A percentile compares a stretch with the other conserved stretches of the same genome.
Conservation (phyloP, 331 rosid genomes). For the Pyracantha coccinea region DNA sequence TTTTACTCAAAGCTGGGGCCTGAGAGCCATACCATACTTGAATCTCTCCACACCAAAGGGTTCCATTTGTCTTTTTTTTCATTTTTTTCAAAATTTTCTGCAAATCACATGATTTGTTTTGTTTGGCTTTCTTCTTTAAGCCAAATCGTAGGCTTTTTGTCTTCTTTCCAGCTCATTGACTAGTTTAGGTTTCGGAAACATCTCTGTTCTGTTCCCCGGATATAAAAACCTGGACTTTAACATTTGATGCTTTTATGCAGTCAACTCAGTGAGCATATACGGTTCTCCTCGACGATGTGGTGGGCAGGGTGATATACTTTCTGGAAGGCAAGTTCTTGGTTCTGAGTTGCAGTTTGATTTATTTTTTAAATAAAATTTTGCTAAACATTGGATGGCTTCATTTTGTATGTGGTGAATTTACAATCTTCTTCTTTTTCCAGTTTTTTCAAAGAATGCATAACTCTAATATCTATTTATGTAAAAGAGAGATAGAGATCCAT, state of each 20-base stretch:
- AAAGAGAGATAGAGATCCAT: not conserved
- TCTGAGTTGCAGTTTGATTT: not conserved
- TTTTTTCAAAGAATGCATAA: not conserved
- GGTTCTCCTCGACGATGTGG: conserved; percentile 96
- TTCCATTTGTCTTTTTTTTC: not conserved
- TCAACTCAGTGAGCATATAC: conserved; percentile 61
- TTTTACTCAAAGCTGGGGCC: not conserved
- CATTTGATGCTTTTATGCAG: conserved; percentile 31
- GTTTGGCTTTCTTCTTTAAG: not conserved
- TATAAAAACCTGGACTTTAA: not conserved
- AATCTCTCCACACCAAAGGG: not conserved
- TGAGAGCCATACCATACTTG: not conserved
- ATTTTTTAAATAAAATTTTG: too few relatives aligned
- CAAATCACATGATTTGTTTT: not conserved
- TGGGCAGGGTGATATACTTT: conserved; percentile 89
- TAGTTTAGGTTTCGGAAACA: not conserved
- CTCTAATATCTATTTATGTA: not conserved
- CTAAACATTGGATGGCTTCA: too few relatives aligned
- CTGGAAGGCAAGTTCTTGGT: conserved; percentile 71
- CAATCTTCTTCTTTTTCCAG: not conserved
- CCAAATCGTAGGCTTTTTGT: not conserved
- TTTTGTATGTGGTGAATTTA: not conserved
- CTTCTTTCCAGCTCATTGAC: not conserved
- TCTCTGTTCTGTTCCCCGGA: not conserved
- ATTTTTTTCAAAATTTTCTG: not conserved